Conservation (phyloP, 2,329 filamentous ascomycete genomes). For the Truncatella angustata region DNA sequence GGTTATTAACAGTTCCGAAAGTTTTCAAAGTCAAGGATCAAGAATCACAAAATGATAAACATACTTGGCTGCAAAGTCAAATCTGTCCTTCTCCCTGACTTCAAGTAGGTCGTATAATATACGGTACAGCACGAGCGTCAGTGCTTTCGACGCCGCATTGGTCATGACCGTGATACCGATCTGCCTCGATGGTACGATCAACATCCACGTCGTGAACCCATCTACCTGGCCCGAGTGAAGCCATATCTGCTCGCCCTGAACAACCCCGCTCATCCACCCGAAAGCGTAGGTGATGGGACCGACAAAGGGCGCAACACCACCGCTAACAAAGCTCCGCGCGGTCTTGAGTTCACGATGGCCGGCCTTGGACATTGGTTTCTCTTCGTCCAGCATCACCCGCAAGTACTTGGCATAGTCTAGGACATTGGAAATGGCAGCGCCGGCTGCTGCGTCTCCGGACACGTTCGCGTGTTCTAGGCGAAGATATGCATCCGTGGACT, state of each 20-base stretch:
- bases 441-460: constrained; percentile 37
- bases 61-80: constrained; percentile 15
- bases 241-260: constrained; percentile 26
- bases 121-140: constrained; percentile 22
- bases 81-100: constrained; percentile 12
- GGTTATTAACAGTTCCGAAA: no score
- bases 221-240: constrained; percentile 28
- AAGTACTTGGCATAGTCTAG: constrained; percentile 36
- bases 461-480: constrained; percentile 24
- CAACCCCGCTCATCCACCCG: constrained; percentile 27
- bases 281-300: constrained; percentile 26
- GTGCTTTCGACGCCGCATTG: constrained; percentile 17
- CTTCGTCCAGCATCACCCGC: constrained; percentile 29
- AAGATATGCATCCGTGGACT: constrained; percentile 21
- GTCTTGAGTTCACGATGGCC: constrained; percentile 25
- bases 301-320: constrained; percentile 12
- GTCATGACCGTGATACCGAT: constrained; percentile 31
- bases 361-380: constrained; percentile 22
- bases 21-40: no score
- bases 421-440: constrained; percentile 39
- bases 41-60: no score
- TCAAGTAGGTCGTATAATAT: constrained; percentile 28
- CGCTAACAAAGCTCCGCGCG: constrained; percentile 22
- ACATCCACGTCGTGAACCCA: constrained; percentile 25
- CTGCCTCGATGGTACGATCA: constrained; percentile 31